phyloP scores from a whole-genome alignment of 257 asterid genomes.

The Jaltomata sinuosa region DNA sequence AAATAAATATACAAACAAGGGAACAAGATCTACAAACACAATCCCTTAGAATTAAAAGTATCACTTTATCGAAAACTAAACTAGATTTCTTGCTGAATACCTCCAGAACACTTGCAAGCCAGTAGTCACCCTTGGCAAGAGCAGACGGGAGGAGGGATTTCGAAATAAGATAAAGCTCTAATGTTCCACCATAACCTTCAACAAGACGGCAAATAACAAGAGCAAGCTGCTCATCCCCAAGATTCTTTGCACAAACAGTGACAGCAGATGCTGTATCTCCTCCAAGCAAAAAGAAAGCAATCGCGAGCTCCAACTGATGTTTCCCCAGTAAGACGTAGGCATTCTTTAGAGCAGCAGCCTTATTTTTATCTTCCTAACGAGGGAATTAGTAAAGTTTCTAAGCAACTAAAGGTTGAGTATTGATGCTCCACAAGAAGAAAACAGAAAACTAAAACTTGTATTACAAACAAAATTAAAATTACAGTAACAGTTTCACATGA shows the following conservation, averaged over 20 bases:
- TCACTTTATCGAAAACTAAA: background rate
- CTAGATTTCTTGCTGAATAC: constrained; percentile 26
- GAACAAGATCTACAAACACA: constrained; percentile 4
- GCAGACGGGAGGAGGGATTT: constrained; percentile 87
- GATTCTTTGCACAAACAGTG: constrained; percentile 81
- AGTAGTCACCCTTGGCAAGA: constrained; percentile 57
- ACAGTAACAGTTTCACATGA: background rate
- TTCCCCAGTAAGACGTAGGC: constrained; percentile 93
- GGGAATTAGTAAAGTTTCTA: constrained; percentile 3
- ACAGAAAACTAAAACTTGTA: background rate
- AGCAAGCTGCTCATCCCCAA: constrained; percentile 97
- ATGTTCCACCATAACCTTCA: constrained; percentile 76
- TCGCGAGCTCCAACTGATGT: constrained; percentile 93
- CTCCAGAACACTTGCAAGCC: constrained; percentile 90
- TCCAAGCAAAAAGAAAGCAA: constrained; percentile 96
- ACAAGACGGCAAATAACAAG: constrained; percentile 87
- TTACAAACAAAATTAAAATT: constrained; percentile 6
- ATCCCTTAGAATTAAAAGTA: constrained; percentile 3
- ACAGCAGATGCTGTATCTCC: constrained; percentile 96
- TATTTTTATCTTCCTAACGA: constrained; percentile 79
- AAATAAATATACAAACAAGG: constrained; percentile 7
- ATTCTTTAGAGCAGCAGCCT: constrained; percentile 92
- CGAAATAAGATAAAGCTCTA: constrained; percentile 55
- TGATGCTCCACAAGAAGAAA: background rate
- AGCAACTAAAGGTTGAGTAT: background rate